phyloP scores from a whole-genome alignment of 2,329 filamentous ascomycete species.

The Ilyonectria sp. region DNA sequence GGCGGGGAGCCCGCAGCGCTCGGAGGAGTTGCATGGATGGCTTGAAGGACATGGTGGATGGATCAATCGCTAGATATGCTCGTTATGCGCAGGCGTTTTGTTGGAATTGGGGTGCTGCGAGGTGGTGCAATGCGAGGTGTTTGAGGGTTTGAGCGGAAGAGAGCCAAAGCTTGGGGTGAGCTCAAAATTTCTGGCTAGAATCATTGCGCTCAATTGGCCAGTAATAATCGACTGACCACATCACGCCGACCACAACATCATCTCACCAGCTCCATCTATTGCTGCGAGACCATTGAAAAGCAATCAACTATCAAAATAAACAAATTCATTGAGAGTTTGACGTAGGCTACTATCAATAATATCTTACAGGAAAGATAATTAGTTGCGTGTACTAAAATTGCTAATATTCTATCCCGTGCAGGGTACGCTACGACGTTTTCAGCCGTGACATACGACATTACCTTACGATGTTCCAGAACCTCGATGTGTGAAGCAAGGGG shows the following conservation, averaged over 20 bases:
- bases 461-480: background rate
- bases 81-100: background rate
- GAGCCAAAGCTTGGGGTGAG: constrained; percentile 35
- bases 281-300: background rate
- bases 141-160: constrained; percentile 21
- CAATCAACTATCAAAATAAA: background rate
- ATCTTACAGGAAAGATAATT: background rate
- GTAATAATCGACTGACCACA: constrained; percentile 3
- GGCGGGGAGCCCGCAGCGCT: constrained; percentile 43
- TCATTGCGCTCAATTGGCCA: constrained; percentile 39
- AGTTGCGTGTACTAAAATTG: background rate
- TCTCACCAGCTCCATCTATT: background rate
- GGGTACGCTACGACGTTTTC: background rate
- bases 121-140: constrained; percentile 23
- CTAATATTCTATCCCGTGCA: background rate
- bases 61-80: background rate
- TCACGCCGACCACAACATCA: background rate
- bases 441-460: background rate
- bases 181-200: constrained; percentile 44
- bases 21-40: constrained; percentile 43
- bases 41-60: constrained; percentile 43
- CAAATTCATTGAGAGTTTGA: background rate
- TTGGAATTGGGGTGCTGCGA: constrained; percentile 2
- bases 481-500: no score
- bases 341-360: background rate